Base-by-base conservation (phyloP, 75 land plant species). In the Pinus albicaulis region DNA sequence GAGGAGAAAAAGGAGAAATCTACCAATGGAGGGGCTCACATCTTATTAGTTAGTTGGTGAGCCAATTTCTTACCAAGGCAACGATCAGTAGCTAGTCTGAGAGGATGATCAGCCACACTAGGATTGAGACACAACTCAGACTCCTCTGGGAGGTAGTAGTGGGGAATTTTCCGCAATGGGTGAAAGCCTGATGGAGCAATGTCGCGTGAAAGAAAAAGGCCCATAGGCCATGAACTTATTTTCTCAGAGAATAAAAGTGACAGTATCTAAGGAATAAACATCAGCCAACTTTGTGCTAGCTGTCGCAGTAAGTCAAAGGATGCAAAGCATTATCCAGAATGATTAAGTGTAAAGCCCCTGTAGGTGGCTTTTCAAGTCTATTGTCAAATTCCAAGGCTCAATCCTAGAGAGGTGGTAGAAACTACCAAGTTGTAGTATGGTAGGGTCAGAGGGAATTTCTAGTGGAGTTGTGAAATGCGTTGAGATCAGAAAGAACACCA, bases 41-140 rank as follows among this genome's bases (percentile, higher is more conserved):
- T 69, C 0, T 41, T 3, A 36, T 41, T 38, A 73, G 62, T 4
- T 58, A 7, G 59, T 28, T 0, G 1, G 31, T 0, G n/a, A n/a
- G n/a, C n/a, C 31, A 28, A 28, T 28, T 0, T 0, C 31, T 28
- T 28, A 28, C 31, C 31, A 28, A 28, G 31, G 31, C 31, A 1
- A 28, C 31, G 31, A 28, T 28, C 1, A 28, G 31, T 28, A 1
- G 31, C 31, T 28, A 28, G 31, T 1, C 0, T 28, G 31, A 28
- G 31, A 28, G 1, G 31, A 28, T 28, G 31, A 28, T 28, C 28
- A 74, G 55, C 81, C 81, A 83, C 81, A 79, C 74, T 71, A 69
- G 78, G 78, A 83, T 55, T 76, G 74, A 83, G 81, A 83, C 81
- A 83, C 16, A 66, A 62, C 78, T 77, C 72, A 83, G 78, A 83